Percentiles rank a stretch among this genome's conserved stretches.
phyloP scores from a whole-genome alignment of 1,284 basidiomycete genomes.

The Apiotrichum mycotoxinovorans region DNA sequence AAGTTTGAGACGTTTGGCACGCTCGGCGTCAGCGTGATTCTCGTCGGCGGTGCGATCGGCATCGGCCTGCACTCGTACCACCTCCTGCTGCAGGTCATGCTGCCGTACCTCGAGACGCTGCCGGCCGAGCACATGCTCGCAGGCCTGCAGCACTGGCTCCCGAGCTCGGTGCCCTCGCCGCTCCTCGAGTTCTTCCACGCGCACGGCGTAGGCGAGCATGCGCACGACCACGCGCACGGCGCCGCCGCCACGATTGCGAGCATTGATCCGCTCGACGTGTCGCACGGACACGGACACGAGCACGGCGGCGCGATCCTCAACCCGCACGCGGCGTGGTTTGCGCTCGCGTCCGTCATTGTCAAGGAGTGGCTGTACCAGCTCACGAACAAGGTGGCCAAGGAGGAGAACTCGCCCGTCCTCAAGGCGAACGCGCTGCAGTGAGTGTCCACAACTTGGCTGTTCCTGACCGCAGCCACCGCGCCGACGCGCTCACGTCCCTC shows the following conservation, averaged over 20 bases:
- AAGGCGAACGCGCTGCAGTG: slow-evolving; percentile 75
- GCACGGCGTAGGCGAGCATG: slow-evolving; percentile 54
- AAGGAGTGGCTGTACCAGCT: slow-evolving; percentile 93
- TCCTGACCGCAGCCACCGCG: slow-evolving; percentile 68
- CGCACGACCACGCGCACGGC: slow-evolving; percentile 26
- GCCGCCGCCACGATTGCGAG: not conserved
- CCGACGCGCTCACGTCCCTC: slow-evolving; percentile 83
- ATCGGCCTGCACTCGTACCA: slow-evolving; percentile 89
- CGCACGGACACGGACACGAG: slow-evolving; percentile 33
- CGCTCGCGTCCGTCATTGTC: slow-evolving; percentile 68
- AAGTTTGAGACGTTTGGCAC: slow-evolving; percentile 95
- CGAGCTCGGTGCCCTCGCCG: slow-evolving; percentile 45
- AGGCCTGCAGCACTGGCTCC: slow-evolving; percentile 38
- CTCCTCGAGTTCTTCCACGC: slow-evolving; percentile 50
- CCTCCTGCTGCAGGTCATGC: slow-evolving; percentile 45
- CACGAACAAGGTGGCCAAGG: slow-evolving; percentile 81
- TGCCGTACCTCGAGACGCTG: slow-evolving; percentile 50
- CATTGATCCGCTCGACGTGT: slow-evolving; percentile 1
- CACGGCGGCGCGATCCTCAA: slow-evolving; percentile 59
- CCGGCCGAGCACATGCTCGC: slow-evolving; percentile 42
- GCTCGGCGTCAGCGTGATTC: slow-evolving; percentile 72
- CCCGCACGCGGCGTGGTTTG: slow-evolving; percentile 96
- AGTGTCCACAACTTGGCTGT: slow-evolving; percentile 15
- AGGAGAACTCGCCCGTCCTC: slow-evolving; percentile 85
- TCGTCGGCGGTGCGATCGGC: slow-evolving; percentile 80